Evolutionary conservation across 345 rosid genomes (phyloP), one percentile per base, ranked within the genome.

Genomic region (Litchi chinensis): DNA sequence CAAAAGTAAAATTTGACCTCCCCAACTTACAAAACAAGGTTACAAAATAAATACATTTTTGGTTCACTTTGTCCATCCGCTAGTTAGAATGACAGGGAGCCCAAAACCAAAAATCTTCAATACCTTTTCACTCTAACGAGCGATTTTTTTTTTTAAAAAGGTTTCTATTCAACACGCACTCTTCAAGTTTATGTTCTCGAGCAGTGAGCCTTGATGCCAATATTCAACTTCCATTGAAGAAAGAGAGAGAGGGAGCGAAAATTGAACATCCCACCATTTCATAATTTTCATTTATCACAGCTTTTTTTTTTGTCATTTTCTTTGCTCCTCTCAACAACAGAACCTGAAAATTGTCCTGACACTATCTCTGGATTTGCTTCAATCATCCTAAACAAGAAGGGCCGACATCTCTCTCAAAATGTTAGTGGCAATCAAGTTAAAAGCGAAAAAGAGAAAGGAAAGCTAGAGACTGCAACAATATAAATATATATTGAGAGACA

Each of bases 171-270:
- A n/a, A n/a, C 22, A n/a, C 65, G 7, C 24, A 9, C 40, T 21
- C 41, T 10, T 7, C 16, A 7, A 39, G 37, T 28, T 46, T 26
- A 26, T 56, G 48, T 73, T 60, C 69, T 73, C 77, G 74, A 79
- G 69, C 46, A 66, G 73, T 66, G 74, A 73, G 77, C 72, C 77
- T 59, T 37, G 59, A 54, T 41, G 71, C 65, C 41, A 44, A 63
- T 43, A n/a, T 68, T 10, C 69, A 74, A 79, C 70, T 50, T 26
- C 32, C 66, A 15, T 76, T 28, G 63, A 43, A 37, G 26, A 32
- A 56, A 16, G 46, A 56, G 60, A 56, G 19, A 26, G 48, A 54
- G 59, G 13, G n/a, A 26, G 24, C 22, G 46, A 8, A 37, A 26
- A 15, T 32, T 26, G 39, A 78, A 62, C 26, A 9, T 26, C 71